Base-by-base conservation (phyloP, 2,329 filamentous ascomycete species). In the Plectosphaerella sp. region DNA sequence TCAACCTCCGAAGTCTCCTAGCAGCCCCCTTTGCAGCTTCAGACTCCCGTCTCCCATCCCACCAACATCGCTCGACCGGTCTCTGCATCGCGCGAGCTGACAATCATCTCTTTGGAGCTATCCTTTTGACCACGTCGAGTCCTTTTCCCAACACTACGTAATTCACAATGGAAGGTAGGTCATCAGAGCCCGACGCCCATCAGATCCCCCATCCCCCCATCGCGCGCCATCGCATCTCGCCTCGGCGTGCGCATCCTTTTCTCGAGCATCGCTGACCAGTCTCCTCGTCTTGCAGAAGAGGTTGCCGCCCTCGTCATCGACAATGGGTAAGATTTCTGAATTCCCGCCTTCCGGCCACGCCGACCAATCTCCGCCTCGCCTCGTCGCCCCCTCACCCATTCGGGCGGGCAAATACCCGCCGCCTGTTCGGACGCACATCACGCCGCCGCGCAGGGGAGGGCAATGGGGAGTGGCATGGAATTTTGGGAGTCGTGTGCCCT, bases 251-350 rank as follows among this genome's bases (percentile, higher is more conserved):
- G 25, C 51, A 18, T 15, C 12, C n/a, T 25, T 28, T 15, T 20
- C 14, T 12, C 9, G 20, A n/a, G 18, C 45, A 54, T 66, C 58
- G 67, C 80, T 82, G 62, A 80, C 70, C 35, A 61, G 56, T 62
- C 63, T 71, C 58, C 65, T 7, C 28, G 59, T 57, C 58, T 60
- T 79, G 77, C 74, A 97, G 94, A 99, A 86, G 94, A 99, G 91
- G 94, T 99, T 80, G 94, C 94, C 78, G 94, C 94, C 79, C 92
- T 99, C 90, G 94, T 99, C 80, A 97, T 99, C 82, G 94, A 99
- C 92, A 99, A 99, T 97, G 94, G 94, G 94, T 99, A 93, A 90
- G 92, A 82, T 18, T 18, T 12, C 41, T 18, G 28, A 33, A 33
- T 33, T 20, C 63, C 62, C 65, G 61, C 64, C 64, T 43, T 18